Base-by-base conservation (phyloP, 208 protist genomes). In the Angomonas ambiguus region DNA sequence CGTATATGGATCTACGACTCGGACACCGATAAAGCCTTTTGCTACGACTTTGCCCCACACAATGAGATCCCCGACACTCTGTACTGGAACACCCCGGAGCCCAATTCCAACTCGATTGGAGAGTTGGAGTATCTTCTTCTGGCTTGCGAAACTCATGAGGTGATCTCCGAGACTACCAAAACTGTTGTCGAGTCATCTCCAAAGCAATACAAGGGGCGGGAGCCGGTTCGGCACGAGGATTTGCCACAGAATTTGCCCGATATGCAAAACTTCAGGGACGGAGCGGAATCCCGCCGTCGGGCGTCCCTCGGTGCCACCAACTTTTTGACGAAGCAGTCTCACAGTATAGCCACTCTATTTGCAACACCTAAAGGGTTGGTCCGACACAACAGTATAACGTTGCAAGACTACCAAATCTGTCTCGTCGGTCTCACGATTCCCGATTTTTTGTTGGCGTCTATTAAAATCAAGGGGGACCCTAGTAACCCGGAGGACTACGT, bases 371-470 rank as follows among this genome's bases (percentile, higher is more conserved):
- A 82, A 28, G 92, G 91, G 2, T 74, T 96, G 18, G 77, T 92
- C 1, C 77, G 95, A 30, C 92, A 97, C 69, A 93, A 96, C 76
- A 65, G 77, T 24, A 74, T 85, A 6, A 69, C 74, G 24, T 70
- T 96, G 55, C 81, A 91, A 55, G 72, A 78, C 4, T 93, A 95
- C 72, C 83, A 93, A 49, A 95, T 92, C 38, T 90, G 81, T 57
- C 84, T 98, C 2, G 83, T 97, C 49, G 95, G 95, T 30, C 76
- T 96, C 56, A 89, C 86, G 41, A 94, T 98, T 56, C 95, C 95
- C 18, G 87, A 96, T 76, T 93, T 98, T 57, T 67, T 95, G 25
- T 80, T 96, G 5, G 80, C 91, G 31, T 92, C 92, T 2, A 75
- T 93, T 18, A 88, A 90, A 71, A 87, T 92, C 41, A 81, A 90